Base-by-base conservation (phyloP, 73 alveolate species). In the Paramecium sexaurelia region DNA sequence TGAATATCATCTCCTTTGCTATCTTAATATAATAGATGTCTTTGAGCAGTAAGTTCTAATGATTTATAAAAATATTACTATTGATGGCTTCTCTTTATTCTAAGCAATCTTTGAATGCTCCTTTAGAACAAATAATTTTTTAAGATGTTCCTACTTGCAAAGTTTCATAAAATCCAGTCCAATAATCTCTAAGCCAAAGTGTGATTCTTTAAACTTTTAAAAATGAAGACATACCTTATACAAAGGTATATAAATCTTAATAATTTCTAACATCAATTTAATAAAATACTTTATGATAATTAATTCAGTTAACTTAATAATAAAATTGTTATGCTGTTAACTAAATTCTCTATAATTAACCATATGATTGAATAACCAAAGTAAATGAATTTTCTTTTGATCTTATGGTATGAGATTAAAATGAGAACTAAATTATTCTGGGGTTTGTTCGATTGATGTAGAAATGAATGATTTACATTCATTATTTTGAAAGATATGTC, bases 171-270 rank as follows among this genome's bases (percentile, higher is more conserved):
- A 61, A 78, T 0, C 90, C 90, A 41, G 90, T 78, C 90, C 75
- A 78, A 78, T 41, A 78, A 78, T 78, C 90, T 78, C 90, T 78
- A 7, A 78, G 55, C 90, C 90, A 78, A 10, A 78, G 32, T 19
- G 32, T 43, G n/a, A 37, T 2, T 22, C 55, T 78, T 78, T 39
- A 24, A 17, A 78, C 90, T 78, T 41, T 78, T 22, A 78, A 41
- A 6, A 39, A 78, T 8, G 19, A 17, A 6, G 24, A 17, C 10
- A 78, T 11, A 7, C 13, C 24, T 41, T 26, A 37, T 6, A 78
- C 20, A 24, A 26, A 39, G 3, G 27, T 1, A 39, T 45, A 41
- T 22, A 78, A 37, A 7, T 37, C 68, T 45, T 15, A 11, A 43
- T 41, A 78, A 0, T n/a, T 24, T 29, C 83, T 61, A 61, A 15